Conservation (phyloP, 2,329 filamentous ascomycete species). For the Myriosclerotinia scirpicola region DNA sequence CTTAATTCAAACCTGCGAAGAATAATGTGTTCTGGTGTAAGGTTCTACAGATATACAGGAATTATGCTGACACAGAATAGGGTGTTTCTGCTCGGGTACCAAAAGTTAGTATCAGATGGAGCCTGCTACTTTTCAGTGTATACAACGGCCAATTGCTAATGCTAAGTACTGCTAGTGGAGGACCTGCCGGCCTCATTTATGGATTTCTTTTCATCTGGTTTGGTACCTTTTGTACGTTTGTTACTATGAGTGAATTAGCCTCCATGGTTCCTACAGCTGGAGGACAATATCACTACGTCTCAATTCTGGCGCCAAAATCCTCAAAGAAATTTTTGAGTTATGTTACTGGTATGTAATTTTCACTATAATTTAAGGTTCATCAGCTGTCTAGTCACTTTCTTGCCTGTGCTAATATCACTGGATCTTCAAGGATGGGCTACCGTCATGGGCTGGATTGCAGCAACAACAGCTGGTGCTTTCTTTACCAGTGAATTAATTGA, state of each 20-base stretch:
- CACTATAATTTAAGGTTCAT: not conserved
- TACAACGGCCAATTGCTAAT: not conserved
- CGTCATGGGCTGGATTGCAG: slow-evolving; percentile 74
- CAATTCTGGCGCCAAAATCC: slow-evolving; percentile 50
- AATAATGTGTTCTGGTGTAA: slow-evolving; percentile 15
- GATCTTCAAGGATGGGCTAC: slow-evolving; percentile 45
- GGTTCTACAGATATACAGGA: not conserved
- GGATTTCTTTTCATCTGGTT: slow-evolving; percentile 51
- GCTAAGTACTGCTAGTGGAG: slow-evolving; percentile 45
- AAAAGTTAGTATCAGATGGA: not conserved
- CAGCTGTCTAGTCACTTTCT: not conserved
- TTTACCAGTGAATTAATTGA: slow-evolving; percentile 52
- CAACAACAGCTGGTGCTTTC: slow-evolving; percentile 62
- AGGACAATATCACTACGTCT: slow-evolving; percentile 61
- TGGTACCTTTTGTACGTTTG: slow-evolving; percentile 48
- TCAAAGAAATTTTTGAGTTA: slow-evolving; percentile 57
- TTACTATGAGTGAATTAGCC: slow-evolving; percentile 45
- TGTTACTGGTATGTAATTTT: slow-evolving; percentile 42
- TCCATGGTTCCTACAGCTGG: slow-evolving; percentile 47
- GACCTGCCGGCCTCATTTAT: slow-evolving; percentile 54
- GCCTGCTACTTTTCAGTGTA: not conserved
- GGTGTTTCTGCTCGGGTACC: not conserved
- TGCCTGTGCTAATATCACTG: no score
- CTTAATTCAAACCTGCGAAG: not conserved
- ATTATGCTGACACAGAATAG: not conserved